phyloP scores from a whole-genome alignment of 345 rosid species.

The Sisymbrium altissimum region DNA sequence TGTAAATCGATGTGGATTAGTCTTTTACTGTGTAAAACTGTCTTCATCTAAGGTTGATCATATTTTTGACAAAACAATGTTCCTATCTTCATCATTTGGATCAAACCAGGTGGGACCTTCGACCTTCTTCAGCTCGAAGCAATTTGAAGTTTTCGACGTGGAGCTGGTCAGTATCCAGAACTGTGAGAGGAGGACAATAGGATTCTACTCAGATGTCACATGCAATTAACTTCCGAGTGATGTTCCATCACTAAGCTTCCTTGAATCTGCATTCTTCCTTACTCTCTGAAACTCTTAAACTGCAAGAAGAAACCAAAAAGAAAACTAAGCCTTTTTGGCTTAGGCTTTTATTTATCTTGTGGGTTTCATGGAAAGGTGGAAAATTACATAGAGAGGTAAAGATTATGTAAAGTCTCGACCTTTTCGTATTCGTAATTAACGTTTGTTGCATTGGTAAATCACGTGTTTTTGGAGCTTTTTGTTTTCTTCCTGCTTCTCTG shows the following conservation, averaged over 20 bases:
- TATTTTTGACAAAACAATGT: not conserved
- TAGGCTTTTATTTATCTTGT: not conserved
- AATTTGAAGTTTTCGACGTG: constrained; percentile 89
- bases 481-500: not conserved
- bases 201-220: constrained; percentile 89
- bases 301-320: not conserved
- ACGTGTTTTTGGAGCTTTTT: not conserved
- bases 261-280: not conserved
- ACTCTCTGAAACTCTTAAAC: not conserved
- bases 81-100: constrained; percentile 12
- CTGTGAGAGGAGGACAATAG: constrained; percentile 85
- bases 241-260: not conserved
- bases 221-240: constrained; percentile 49
- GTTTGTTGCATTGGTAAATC: not conserved
- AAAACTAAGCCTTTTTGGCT: not conserved
- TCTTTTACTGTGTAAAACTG: not conserved
- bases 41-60: constrained; percentile 5
- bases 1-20: not conserved
- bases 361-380: not conserved
- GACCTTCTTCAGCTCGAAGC: constrained; percentile 94
- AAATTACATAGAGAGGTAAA: not conserved
- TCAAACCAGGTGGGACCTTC: constrained; percentile 82
- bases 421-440: constrained; percentile 7
- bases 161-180: constrained; percentile 70
- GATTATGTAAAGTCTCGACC: constrained; percentile 15